Evolutionary conservation across 1,284 basidiomycete genomes (phyloP).

Genomic region (Irpex sp.): DNA sequence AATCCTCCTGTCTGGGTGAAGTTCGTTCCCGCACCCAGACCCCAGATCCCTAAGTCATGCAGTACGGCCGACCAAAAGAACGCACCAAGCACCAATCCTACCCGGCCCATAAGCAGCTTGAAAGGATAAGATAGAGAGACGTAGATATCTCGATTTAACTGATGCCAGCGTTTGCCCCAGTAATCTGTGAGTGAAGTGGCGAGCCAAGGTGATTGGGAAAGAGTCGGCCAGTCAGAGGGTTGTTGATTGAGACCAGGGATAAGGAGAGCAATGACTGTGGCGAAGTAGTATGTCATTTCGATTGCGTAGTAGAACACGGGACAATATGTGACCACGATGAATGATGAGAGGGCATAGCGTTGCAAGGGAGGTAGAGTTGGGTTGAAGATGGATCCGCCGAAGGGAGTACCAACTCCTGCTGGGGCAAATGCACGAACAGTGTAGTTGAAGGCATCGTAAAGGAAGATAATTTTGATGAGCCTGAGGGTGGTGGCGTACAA

Average conservation of each 20-base stretch:
- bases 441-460: conserved; percentile 38
- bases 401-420: conserved; percentile 29
- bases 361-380: conserved; percentile 32
- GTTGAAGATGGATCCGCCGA: conserved; percentile 52
- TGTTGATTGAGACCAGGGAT: conserved; percentile 28
- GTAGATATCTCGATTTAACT: conserved; percentile 37
- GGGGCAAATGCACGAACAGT: conserved; percentile 36
- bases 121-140: conserved; percentile 29
- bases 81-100: conserved; percentile 36
- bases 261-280: conserved; percentile 39
- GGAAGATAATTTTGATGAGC: conserved; percentile 31
- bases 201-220: conserved; percentile 37
- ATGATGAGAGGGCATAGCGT: conserved; percentile 41
- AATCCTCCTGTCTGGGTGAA: conserved; percentile 42
- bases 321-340: conserved; percentile 39
- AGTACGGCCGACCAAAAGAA: conserved; percentile 55
- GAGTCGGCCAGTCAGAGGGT: conserved; percentile 38
- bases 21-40: conserved; percentile 52
- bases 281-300: conserved; percentile 38
- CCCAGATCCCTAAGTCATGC: conserved; percentile 55
- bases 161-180: conserved; percentile 47
- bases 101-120: neutral
- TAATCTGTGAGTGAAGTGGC: conserved; percentile 36
- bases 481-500: conserved; percentile 30
- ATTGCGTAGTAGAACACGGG: conserved; percentile 39